Conservation (phyloP, 169 alveolate species). For the Cryptosporidium baileyi region DNA sequence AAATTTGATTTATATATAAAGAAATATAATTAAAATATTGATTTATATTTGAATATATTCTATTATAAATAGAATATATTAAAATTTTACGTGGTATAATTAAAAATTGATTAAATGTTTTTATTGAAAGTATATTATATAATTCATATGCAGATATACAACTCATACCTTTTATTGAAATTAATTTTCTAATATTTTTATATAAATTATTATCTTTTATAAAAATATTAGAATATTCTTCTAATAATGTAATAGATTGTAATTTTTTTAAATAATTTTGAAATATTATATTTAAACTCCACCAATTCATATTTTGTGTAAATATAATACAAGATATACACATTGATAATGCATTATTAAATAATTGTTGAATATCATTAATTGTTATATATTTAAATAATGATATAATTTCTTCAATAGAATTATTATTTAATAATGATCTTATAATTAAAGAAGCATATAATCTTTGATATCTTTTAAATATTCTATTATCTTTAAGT, state of each 20-base stretch:
- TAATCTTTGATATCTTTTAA: slow-evolving; percentile 39
- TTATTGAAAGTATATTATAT: neutral
- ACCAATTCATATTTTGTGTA: slow-evolving; percentile 38
- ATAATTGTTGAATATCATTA: slow-evolving; percentile 37
- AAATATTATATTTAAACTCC: slow-evolving; percentile 7
- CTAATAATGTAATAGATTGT: neutral
- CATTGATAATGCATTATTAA: neutral
- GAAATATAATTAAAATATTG: neutral
- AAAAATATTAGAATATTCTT: slow-evolving; percentile 1
- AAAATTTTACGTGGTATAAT: slow-evolving; percentile 7
- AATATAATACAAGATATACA: slow-evolving; percentile 39
- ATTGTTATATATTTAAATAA: neutral
- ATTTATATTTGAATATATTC: slow-evolving; percentile 3
- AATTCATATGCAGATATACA: slow-evolving; percentile 8
- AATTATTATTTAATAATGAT: neutral
- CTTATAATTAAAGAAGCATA: slow-evolving; percentile 10
- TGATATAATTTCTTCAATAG: slow-evolving; percentile 5
- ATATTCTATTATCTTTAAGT: neutral
- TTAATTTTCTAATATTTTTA: slow-evolving; percentile 1
- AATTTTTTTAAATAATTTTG: slow-evolving; percentile 4
- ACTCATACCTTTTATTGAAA: slow-evolving; percentile 3
- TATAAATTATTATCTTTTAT: neutral
- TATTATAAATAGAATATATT: neutral
- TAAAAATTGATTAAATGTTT: slow-evolving; percentile 33
- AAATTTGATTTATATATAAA: neutral